Conservation (phyloP, 2,329 filamentous ascomycete genomes). For the Phaeophleospora eucalypticola region DNA sequence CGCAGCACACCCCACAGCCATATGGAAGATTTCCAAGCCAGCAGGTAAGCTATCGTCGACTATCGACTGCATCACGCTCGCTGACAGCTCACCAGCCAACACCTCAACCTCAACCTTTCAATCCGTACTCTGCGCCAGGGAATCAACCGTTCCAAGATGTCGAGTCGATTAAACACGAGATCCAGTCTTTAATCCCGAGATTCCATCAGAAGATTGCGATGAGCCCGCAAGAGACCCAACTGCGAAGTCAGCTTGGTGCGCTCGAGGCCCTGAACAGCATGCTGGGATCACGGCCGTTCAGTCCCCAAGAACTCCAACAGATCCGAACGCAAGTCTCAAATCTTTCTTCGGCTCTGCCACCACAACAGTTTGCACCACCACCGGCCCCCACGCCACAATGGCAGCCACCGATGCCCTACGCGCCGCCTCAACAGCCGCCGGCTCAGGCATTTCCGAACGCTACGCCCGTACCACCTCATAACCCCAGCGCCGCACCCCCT, state of each 20-base stretch:
- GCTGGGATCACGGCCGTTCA: constrained; percentile 71
- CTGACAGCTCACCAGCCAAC: constrained; percentile 20
- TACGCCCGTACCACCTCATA: constrained; percentile 15
- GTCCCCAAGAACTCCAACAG: constrained; percentile 74
- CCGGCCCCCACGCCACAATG: constrained; percentile 30
- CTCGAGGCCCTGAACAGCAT: constrained; percentile 80
- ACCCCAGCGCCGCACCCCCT: constrained; percentile 15
- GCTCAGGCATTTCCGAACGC: constrained; percentile 18
- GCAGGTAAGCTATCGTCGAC: constrained; percentile 29
- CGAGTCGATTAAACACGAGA: constrained; percentile 75
- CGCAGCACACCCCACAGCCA: constrained; percentile 32
- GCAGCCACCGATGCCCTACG: constrained; percentile 26
- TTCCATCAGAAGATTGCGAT: constrained; percentile 70
- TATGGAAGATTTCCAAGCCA: constrained; percentile 32
- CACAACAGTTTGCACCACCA: constrained; percentile 13
- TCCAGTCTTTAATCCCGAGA: constrained; percentile 70
- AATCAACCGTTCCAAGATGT: constrained; percentile 17
- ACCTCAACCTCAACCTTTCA: constrained; percentile 20
- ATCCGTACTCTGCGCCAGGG: constrained; percentile 13
- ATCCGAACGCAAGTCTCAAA: constrained; percentile 81
- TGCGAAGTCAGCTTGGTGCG: constrained; percentile 76
- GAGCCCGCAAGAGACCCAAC: constrained; percentile 69
- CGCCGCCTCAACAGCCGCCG: constrained; percentile 30
- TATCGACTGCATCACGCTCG: neutral
- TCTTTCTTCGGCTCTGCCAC: constrained; percentile 58